phyloP scores from a whole-genome alignment of 129 eudicot species.

The Helianthus tuberosus region DNA sequence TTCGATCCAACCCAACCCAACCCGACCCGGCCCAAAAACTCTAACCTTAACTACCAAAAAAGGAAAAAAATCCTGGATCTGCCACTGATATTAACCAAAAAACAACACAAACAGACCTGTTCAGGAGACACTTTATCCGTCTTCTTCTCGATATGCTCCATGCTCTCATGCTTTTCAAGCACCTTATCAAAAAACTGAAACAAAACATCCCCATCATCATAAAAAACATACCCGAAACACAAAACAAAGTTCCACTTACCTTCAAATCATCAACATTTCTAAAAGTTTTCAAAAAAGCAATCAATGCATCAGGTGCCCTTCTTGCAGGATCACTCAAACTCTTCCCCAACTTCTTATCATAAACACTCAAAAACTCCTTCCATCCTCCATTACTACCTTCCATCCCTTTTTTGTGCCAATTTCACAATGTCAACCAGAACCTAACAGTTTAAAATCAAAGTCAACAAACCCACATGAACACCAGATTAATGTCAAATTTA shows the following conservation, averaged over 20 bases:
- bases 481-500: background rate
- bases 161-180: conserved; percentile 49
- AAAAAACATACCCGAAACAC: background rate
- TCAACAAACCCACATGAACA: conserved; percentile 13
- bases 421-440: conserved; percentile 79
- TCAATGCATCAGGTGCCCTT: conserved; percentile 57
- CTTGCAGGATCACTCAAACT: conserved; percentile 88
- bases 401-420: conserved; percentile 81
- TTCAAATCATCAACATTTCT: conserved; percentile 56
- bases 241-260: conserved; percentile 35
- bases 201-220: background rate
- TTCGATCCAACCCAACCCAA: too few species aligned
- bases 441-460: conserved; percentile 34
- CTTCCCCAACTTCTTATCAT: conserved; percentile 70
- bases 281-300: conserved; percentile 72
- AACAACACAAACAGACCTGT: conserved; percentile 54
- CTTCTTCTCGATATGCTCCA: conserved; percentile 45
- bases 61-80: too few species aligned
- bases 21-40: too few species aligned
- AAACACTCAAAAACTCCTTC: conserved; percentile 74
- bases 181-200: conserved; percentile 67
- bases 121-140: conserved; percentile 66
- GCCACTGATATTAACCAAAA: too few species aligned
- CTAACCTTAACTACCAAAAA: too few species aligned
- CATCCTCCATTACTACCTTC: conserved; percentile 81